Base-by-base conservation (phyloP, 1,139 yeast species). In the Suhomyces bokatorum region DNA sequence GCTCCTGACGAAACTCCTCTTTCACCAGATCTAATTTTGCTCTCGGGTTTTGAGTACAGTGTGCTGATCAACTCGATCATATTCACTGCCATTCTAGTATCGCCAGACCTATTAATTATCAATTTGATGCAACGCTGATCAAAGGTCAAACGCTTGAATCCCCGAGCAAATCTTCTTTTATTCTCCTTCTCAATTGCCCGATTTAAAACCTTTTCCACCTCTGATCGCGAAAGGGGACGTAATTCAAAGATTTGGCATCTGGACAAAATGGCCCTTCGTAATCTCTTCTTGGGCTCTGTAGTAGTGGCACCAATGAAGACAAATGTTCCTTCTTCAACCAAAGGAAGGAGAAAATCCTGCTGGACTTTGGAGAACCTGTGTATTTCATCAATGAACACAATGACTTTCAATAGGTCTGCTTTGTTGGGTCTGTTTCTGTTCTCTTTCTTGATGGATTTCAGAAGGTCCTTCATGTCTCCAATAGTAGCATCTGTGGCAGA, bases 261-360 rank as follows among this genome's bases (percentile, higher is more conserved):
- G 0, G 77, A 72, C 16, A 68, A 45, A 5, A 74, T 64, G 6
- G 78, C 78, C 14, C 59, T 54, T 16, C 75, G 59, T 10, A 74
- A 56, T 32, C 76, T 54, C 26, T 54, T 49, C 5, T 51, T 56
- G 4, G 75, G 72, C 26, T 63, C 56, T 3, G 59, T 57, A 0
- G 77, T 70, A 5, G 79, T 73, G n/a, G 78, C 78, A 2, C 78
- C 78, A 16, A 74, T 65, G 44, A 74, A 71, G 5, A 66, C 69
- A 50, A 73, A 70, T 28, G 56, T 54, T 0, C 78, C 78, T 10
- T 62, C 57, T 48, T 74, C 79, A 2, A 74, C 55, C 39, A 66
- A 66, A 0, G 77, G 73, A 10, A 74, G 56, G 12, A 74, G 57
- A 52, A 63, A 73, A 46, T 74, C 78, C 49, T 74, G 79, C 46